Evolutionary conservation across 1,284 basidiomycete genomes (phyloP).

Genomic region (Tylopilus sp.): DNA sequence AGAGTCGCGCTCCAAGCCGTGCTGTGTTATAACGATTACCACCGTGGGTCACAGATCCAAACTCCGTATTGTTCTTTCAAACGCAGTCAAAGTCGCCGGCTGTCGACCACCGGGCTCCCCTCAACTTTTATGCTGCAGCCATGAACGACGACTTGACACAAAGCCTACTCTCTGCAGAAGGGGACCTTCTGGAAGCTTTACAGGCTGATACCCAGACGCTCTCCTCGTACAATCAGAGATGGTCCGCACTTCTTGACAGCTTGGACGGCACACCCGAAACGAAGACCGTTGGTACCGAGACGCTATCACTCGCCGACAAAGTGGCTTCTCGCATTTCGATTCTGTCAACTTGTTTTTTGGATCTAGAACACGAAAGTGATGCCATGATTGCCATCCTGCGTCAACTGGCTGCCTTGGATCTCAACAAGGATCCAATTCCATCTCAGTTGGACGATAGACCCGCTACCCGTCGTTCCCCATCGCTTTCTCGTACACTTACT

Average conservation of each 20-base stretch:
- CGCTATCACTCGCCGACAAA: not conserved
- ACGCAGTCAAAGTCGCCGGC: not conserved
- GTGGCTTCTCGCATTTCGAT: constrained; percentile 21
- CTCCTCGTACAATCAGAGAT: constrained; percentile 12
- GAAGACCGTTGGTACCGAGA: not conserved
- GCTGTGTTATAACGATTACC: no score
- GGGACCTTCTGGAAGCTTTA: constrained; percentile 14
- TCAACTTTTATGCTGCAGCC: not conserved
- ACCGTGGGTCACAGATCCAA: not conserved
- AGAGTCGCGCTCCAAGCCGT: no score
- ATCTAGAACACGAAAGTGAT: constrained; percentile 11
- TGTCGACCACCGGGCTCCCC: no score
- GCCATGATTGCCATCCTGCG: constrained; percentile 11
- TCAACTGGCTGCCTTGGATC: constrained; percentile 8
- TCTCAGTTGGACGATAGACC: not conserved
- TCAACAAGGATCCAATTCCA: constrained; percentile 1
- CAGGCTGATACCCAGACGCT: not conserved
- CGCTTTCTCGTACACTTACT: not conserved
- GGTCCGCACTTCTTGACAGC: constrained; percentile 5
- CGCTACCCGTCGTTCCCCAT: no score
- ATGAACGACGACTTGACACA: constrained; percentile 19
- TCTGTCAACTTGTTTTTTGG: constrained; percentile 14
- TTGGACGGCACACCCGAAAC: not conserved
- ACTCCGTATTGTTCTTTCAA: not conserved
- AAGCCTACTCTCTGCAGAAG: constrained; percentile 8